These are phyloP conservation scores for Coemansia furcata DNA, from an alignment of 192 early-diverging fungal species.

Conservation along the genomic window DNA sequence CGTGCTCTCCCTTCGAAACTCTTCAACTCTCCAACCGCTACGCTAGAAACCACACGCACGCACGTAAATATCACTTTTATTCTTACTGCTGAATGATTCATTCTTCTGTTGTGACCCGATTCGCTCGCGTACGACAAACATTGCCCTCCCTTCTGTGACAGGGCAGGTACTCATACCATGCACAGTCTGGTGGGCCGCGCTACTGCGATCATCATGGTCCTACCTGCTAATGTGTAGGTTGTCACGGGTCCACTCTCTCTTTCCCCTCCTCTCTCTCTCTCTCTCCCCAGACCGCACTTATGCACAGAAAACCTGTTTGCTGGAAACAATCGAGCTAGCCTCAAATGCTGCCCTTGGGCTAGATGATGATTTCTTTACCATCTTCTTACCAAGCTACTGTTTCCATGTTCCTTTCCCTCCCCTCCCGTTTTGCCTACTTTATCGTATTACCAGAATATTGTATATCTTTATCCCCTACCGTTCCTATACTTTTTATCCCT, in stretches of 20 bases:
- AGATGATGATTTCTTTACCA: background rate
- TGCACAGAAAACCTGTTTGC: background rate
- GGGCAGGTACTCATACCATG: background rate
- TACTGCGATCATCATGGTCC: background rate
- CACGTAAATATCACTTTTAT: background rate
- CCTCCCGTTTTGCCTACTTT: background rate
- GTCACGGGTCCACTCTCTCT: background rate
- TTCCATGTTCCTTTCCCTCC: background rate
- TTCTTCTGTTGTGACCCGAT: background rate
- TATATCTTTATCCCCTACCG: background rate
- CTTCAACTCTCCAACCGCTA: background rate
- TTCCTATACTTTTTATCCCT: background rate
- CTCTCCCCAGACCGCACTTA: background rate
- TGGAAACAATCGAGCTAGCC: background rate
- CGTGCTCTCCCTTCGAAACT: background rate
- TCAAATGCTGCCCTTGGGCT: background rate
- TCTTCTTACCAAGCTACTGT: conserved; percentile 14
- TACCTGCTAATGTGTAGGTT: background rate
- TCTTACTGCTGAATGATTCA: background rate
- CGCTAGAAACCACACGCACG: background rate
- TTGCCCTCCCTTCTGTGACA: background rate
- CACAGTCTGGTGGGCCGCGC: background rate
- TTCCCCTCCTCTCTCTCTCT: background rate
- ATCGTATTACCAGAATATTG: background rate
- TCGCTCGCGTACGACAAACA: background rate